Evolutionary conservation across 371 early-diverging fungal genomes (phyloP).

Genomic region (Choanephora cucurbitarum): DNA sequence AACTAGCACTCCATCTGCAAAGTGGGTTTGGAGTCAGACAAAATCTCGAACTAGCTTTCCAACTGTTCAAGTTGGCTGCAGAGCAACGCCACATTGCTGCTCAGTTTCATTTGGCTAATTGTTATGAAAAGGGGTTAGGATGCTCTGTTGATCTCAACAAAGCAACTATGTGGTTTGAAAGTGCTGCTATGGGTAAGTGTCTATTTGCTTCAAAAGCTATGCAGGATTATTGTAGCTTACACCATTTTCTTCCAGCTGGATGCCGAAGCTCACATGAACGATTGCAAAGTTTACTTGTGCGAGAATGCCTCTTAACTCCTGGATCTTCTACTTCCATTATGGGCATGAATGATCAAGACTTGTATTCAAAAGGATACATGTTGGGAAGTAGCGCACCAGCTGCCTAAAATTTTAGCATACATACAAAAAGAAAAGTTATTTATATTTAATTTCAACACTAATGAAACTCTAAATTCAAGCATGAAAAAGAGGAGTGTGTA

Average conservation of each 20-base stretch:
- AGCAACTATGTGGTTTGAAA: conserved; percentile 70
- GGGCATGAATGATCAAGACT: conserved; percentile 33
- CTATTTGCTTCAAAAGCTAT: background rate
- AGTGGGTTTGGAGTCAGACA: conserved; percentile 69
- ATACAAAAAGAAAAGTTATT: background rate
- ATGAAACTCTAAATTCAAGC: background rate
- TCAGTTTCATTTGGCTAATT: conserved; percentile 65
- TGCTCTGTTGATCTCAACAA: conserved; percentile 56
- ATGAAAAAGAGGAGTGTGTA: background rate
- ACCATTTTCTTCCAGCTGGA: conserved; percentile 38
- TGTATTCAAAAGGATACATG: conserved; percentile 43
- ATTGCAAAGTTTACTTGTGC: conserved; percentile 48
- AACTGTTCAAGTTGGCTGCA: conserved; percentile 73
- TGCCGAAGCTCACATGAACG: conserved; percentile 61
- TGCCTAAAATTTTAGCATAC: conserved; percentile 42
- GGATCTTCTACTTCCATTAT: conserved; percentile 30
- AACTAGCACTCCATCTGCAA: conserved; percentile 66
- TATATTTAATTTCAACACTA: background rate
- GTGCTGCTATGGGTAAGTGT: conserved; percentile 55
- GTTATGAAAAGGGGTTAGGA: conserved; percentile 70
- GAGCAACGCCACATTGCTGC: conserved; percentile 63
- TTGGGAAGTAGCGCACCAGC: conserved; percentile 55
- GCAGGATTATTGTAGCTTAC: background rate
- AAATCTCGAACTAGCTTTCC: conserved; percentile 58
- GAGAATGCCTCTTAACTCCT: conserved; percentile 43